These are phyloP conservation scores for Nelumbo lutea DNA, from an alignment of 164 flowering plant species.

Conservation along the genomic window DNA sequence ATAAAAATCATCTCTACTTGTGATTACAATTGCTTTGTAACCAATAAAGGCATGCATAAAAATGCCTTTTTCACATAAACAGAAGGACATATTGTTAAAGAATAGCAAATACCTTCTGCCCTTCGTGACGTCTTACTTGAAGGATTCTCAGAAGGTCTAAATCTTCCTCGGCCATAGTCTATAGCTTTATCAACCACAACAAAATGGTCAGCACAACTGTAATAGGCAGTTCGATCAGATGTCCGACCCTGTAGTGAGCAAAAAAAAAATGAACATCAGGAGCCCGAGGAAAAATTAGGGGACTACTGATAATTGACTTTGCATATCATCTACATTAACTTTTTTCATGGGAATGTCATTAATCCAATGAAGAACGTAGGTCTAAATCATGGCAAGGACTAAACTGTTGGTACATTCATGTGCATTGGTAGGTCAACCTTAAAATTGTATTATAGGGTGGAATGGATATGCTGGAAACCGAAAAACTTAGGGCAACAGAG, in stretches of 20 bases:
- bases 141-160: conserved; percentile 14
- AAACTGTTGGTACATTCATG: no score
- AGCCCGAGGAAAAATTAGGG: no score
- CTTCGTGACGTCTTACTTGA: conserved; percentile 10
- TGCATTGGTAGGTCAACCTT: no score
- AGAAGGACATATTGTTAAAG: background rate
- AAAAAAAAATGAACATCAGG: background rate
- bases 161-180: conserved; percentile 24
- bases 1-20: no score
- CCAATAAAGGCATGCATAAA: background rate
- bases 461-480: no score
- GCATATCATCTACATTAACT: no score
- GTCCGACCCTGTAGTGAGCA: conserved; percentile 32
- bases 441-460: no score
- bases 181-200: conserved; percentile 28
- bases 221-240: conserved; percentile 45
- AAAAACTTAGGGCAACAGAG: no score
- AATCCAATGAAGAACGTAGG: no score
- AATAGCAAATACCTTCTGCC: conserved; percentile 28
- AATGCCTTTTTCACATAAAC: background rate
- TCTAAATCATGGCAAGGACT: no score
- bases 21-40: background rate
- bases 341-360: no score
- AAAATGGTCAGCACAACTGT: conserved; percentile 62
- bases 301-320: no score